Evolutionary conservation across 495 filamentous ascomycete species (phyloP), one percentile per base, ranked within the genome.

Genomic region (Cetradonia linearis): DNA sequence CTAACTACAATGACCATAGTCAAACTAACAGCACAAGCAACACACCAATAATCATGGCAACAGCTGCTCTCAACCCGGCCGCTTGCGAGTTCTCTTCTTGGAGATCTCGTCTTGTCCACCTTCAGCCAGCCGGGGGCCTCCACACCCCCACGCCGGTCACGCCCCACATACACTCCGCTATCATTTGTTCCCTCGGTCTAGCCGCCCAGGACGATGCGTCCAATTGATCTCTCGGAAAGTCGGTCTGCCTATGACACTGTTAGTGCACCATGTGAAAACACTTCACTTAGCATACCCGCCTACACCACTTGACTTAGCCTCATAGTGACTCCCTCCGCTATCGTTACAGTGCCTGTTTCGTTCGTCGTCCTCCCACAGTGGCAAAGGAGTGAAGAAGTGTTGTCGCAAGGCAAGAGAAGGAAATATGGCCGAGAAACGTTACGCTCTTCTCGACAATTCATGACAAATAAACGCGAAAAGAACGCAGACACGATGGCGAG

Each of bases 401-500:
- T 27, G 11, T 13, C 27, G 47, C 31, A 53, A 54, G 48, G 33
- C 47, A 42, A 38, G 40, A 37, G 50, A 46, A 30, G 59, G 28
- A 7, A 38, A 53, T 14, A 61, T 27, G 52, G 33, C 18, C 27
- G 37, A 9, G 23, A 13, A 47, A n/a, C 5, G 20, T 37, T 25
- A 6, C 38, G 3, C 3, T 27, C 27, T 10, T 53, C 52, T 38
- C 40, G 20, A 55, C 0, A 48, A 16, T 28, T n/a, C 59, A 38
- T 48, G 52, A 55, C 3, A 11, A 18, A 14, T 16, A 20, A 1
- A 30, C 16, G 25, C 30, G 58, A 25, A 53, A 38, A 44, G 23
- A 50, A n/a, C 31, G 50, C 23, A 49, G 25, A 46, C 50, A 55
- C 28, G 42, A 62, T 65, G 63, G 55, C 48, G 38, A 47, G 48